Percentiles rank a stretch among this genome's conserved stretches.
Evolutionary conservation across 164 flowering plant genomes (phyloP).

Genomic region (Hamamelis virginiana): DNA sequence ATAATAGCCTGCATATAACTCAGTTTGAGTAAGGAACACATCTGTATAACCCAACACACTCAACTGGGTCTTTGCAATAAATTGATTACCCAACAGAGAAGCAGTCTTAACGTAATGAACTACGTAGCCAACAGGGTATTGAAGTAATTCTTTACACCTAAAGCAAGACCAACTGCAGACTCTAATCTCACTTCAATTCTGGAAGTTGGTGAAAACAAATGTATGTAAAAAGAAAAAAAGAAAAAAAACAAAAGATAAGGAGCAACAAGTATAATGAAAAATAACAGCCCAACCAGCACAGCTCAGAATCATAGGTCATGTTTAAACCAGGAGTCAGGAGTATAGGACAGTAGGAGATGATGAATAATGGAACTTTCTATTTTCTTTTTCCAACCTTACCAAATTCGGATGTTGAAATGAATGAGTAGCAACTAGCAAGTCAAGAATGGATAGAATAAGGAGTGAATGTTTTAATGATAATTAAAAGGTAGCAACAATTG

Average conservation of each 20-base stretch:
- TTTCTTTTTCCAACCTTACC: neutral
- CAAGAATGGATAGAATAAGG: too few species aligned
- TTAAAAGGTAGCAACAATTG: too few species aligned
- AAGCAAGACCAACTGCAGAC: neutral
- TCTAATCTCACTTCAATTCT: neutral
- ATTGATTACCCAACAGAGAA: neutral
- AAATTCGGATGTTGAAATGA: neutral
- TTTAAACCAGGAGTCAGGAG: neutral
- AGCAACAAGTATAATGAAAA: neutral
- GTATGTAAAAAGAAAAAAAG: too few species aligned
- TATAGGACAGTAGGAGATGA: neutral
- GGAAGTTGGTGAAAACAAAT: neutral
- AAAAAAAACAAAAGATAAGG: too few species aligned
- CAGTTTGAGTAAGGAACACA: neutral
- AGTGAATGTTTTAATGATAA: too few species aligned
- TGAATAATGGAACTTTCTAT: neutral
- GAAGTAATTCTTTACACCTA: neutral
- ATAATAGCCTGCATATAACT: constrained; percentile 71
- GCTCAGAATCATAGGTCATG: neutral
- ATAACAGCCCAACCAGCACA: neutral
- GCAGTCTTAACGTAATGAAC: neutral
- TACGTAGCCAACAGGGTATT: neutral
- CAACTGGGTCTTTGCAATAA: neutral
- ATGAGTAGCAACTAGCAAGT: neutral
- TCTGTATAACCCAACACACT: neutral